phyloP scores from a whole-genome alignment of 768 basidiomycete species.

The Galerina sulciceps region DNA sequence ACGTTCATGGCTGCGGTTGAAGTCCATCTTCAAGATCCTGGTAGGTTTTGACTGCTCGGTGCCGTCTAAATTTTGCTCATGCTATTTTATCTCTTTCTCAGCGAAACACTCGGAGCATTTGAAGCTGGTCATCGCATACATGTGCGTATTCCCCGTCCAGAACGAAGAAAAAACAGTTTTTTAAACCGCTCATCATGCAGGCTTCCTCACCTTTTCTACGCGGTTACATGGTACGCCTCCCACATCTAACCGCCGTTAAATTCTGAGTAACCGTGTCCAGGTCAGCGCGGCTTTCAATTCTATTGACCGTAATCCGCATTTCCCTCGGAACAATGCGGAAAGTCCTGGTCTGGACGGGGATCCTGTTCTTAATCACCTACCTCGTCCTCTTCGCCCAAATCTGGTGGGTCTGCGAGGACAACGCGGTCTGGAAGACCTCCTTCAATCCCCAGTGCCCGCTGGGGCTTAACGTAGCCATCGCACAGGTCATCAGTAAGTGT shows the following conservation, averaged over 20 bases:
- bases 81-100: not conserved
- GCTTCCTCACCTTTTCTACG: constrained; percentile 24
- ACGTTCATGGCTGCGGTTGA: constrained; percentile 24
- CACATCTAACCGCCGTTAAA: not conserved
- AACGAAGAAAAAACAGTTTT: not conserved
- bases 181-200: not conserved
- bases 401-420: constrained; percentile 35
- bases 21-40: constrained; percentile 25
- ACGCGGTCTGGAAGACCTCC: constrained; percentile 23
- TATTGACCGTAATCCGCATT: constrained; percentile 46
- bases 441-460: constrained; percentile 42
- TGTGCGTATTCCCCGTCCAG: constrained; percentile 4
- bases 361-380: constrained; percentile 23
- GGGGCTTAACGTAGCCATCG: constrained; percentile 42
- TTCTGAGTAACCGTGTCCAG: constrained; percentile 14
- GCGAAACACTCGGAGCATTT: constrained; percentile 14
- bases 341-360: constrained; percentile 26
- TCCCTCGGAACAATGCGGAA: constrained; percentile 23
- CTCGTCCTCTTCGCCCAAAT: constrained; percentile 39
- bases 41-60: constrained; percentile 6
- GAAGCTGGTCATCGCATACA: constrained; percentile 23
- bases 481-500: constrained; percentile 49
- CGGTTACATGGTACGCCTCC: constrained; percentile 23
- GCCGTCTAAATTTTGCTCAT: not conserved
- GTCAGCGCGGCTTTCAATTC: constrained; percentile 43